Evolutionary conservation across 176 grass and related monocot species (phyloP).

Genomic region (Pontederia crassipes): DNA sequence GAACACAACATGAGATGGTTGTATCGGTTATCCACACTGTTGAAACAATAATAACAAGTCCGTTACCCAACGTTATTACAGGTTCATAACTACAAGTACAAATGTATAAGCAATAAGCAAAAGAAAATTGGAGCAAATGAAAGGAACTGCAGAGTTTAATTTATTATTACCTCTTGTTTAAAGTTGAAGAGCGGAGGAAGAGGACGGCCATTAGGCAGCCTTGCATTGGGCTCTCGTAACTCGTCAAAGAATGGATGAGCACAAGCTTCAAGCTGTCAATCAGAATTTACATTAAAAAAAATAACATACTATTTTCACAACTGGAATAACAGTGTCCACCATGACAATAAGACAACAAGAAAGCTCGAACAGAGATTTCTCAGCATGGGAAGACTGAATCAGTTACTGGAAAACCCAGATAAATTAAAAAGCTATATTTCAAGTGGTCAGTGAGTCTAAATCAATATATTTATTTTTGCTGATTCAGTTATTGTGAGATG

Average conservation of each 20-base stretch:
- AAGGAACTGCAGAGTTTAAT: neutral
- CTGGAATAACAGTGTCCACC: neutral
- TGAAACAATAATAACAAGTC: too few relatives aligned
- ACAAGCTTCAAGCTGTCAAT: slow-evolving; percentile 78
- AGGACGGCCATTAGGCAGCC: slow-evolving; percentile 62
- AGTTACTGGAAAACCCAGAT: too few relatives aligned
- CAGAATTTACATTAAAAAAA: neutral
- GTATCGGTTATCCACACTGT: too few relatives aligned
- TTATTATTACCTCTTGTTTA: slow-evolving; percentile 63
- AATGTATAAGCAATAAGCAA: neutral
- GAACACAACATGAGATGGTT: too few relatives aligned
- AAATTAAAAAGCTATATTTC: too few relatives aligned
- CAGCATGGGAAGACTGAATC: too few relatives aligned
- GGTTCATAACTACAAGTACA: neutral
- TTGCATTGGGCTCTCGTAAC: slow-evolving; percentile 60
- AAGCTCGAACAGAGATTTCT: too few relatives aligned
- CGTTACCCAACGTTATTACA: too few relatives aligned
- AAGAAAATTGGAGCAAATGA: neutral
- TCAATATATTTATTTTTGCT: too few relatives aligned
- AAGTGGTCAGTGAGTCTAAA: too few relatives aligned
- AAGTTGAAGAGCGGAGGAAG: slow-evolving; percentile 93
- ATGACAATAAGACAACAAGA: too few relatives aligned
- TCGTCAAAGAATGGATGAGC: slow-evolving; percentile 92
- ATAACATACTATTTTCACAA: neutral
- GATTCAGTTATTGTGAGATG: too few relatives aligned